Conservation (phyloP, 2,329 filamentous ascomycete species). For the Emergomyces pasteurianus region DNA sequence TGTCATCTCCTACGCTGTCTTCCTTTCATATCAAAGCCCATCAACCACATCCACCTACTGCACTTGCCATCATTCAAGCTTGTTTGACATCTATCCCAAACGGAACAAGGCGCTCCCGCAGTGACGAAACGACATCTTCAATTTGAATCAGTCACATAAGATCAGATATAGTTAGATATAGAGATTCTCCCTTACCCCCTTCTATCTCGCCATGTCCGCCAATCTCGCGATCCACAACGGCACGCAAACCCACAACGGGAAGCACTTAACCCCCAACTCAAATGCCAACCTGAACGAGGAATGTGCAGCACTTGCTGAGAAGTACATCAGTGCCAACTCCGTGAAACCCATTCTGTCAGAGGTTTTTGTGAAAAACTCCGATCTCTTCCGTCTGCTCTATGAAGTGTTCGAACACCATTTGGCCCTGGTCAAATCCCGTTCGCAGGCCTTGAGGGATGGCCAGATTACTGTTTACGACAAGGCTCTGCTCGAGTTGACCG, state of each 20-base stretch:
- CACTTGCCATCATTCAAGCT: neutral
- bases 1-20: neutral
- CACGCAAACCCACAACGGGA: neutral
- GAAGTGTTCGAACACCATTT: slow-evolving; percentile 25
- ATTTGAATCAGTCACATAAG: neutral
- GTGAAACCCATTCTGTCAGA: slow-evolving; percentile 20
- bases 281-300: slow-evolving; percentile 6
- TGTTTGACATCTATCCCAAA: neutral
- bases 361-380: slow-evolving; percentile 18
- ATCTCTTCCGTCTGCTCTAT: slow-evolving; percentile 17
- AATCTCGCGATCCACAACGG: neutral
- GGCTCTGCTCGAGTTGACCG: slow-evolving; percentile 25
- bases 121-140: neutral
- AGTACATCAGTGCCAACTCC: slow-evolving; percentile 16
- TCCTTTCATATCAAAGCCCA: neutral
- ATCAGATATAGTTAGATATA: neutral
- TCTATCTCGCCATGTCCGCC: neutral
- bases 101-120: too few relatives aligned
- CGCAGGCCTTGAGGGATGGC: slow-evolving; percentile 22
- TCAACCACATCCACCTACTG: neutral
- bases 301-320: slow-evolving; percentile 18
- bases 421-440: slow-evolving; percentile 24
- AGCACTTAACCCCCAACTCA: neutral
- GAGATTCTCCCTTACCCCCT: neutral
- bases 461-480: slow-evolving; percentile 32